Conservation (phyloP, 108 stramenopile genomes). For the Nannochloropsis oceanica region DNA sequence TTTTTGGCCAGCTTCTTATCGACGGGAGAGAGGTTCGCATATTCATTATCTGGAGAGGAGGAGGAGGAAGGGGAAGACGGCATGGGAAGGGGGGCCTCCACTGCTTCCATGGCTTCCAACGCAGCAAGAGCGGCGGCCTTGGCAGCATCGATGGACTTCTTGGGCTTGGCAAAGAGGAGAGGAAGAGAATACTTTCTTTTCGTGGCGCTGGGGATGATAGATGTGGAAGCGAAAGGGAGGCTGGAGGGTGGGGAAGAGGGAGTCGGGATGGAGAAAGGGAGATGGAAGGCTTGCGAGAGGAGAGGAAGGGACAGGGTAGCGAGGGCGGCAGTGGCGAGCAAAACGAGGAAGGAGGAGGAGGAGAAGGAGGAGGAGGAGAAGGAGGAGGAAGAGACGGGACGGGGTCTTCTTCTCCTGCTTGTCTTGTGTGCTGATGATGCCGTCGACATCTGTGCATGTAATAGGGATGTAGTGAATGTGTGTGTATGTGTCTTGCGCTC, state of each 20-base stretch:
- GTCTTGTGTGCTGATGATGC: not conserved
- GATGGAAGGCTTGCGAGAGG: not conserved
- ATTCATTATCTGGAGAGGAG: conserved; percentile 36
- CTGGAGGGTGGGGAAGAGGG: not conserved
- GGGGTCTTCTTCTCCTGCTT: not conserved
- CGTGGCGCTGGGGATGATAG: not conserved
- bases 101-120: conserved; percentile 38
- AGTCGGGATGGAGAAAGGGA: not conserved
- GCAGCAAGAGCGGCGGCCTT: conserved; percentile 49
- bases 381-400: not conserved
- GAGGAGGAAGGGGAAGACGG: not conserved
- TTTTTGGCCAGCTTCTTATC: conserved; percentile 8
- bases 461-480: not conserved
- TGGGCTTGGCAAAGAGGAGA: not conserved
- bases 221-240: not conserved
- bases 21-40: conserved; percentile 37
- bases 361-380: not conserved
- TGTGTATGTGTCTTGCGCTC: too few relatives aligned
- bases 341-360: not conserved
- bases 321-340: not conserved
- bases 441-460: not conserved
- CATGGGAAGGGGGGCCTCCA: not conserved
- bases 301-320: not conserved
- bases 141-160: not conserved
- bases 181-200: not conserved